Conservation (phyloP, 2,329 filamentous ascomycete species). For the Aspergillus hortae region DNA sequence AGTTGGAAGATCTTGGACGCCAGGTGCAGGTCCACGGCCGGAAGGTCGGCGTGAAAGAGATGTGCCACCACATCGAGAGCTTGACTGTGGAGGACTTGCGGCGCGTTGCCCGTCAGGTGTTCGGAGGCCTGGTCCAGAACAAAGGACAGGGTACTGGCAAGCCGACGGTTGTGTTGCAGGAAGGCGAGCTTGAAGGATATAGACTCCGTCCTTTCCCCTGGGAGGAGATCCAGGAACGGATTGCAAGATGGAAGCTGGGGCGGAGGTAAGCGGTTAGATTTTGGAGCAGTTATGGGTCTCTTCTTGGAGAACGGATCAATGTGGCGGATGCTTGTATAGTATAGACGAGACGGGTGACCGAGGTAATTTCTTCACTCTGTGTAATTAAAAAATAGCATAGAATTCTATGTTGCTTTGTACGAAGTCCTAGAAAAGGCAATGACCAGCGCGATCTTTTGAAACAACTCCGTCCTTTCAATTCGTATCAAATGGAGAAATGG, state of each 20-base stretch:
- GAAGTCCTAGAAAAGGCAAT: slow-evolving; percentile 4
- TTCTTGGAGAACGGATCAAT: not conserved
- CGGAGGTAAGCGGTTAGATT: slow-evolving; percentile 45
- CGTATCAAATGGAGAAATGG: not conserved
- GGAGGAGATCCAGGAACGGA: slow-evolving; percentile 85
- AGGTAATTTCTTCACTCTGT: slow-evolving; percentile 14
- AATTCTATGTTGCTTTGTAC: slow-evolving; percentile 8
- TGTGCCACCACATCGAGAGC: slow-evolving; percentile 82
- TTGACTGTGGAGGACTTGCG: slow-evolving; percentile 78
- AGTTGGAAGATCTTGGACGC: slow-evolving; percentile 89
- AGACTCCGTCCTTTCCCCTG: slow-evolving; percentile 69
- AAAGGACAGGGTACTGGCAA: slow-evolving; percentile 74
- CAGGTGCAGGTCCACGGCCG: slow-evolving; percentile 96
- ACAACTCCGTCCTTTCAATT: too few species aligned
- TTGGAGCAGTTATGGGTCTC: not conserved
- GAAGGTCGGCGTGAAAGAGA: slow-evolving; percentile 87
- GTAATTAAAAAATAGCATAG: slow-evolving; percentile 17
- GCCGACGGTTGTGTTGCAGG: slow-evolving; percentile 91
- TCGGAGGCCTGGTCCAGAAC: slow-evolving; percentile 74
- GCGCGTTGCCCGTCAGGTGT: slow-evolving; percentile 73
- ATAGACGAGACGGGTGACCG: slow-evolving; percentile 3
- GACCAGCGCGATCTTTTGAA: not conserved
- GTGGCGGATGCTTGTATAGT: slow-evolving; percentile 8
- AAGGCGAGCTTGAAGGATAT: slow-evolving; percentile 72
- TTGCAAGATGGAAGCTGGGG: slow-evolving; percentile 79